Evolutionary conservation across 2,329 filamentous ascomycete genomes (phyloP), one percentile per base, ranked within the genome.

Genomic region (Trichoderma pleuroti): DNA sequence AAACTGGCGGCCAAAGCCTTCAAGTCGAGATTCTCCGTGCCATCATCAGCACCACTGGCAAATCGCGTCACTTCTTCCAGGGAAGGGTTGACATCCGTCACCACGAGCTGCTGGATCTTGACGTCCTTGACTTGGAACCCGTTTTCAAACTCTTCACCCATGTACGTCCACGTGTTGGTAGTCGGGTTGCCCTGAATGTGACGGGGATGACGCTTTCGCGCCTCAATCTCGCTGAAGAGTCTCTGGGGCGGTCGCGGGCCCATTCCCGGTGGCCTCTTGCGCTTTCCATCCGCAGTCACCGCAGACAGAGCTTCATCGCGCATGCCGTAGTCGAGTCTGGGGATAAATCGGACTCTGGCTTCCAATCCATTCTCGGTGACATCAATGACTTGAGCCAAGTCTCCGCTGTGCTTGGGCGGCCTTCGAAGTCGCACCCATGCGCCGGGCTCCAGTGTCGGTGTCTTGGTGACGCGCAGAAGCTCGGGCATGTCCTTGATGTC

Each of bases 401-500:
- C 96, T 24, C 93, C 93, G 52, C 89, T 88, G 81, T 99, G 97
- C 78, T 94, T 92, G 57, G 91, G 87, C 3, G 90, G 90, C 68
- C 93, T 89, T 79, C 90, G 91, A 73, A 98, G 90, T 73, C 96
- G 93, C 65, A 98, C 95, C 87, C 96, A 99, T 46, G 93, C 93
- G 73, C 95, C 95, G 11, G 92, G 92, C 75, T 96, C 90, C 39
- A 99, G 85, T 30, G 90, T 90, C 61, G 94, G 92, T 3, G 92
- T 95, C 83, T 97, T 97, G 72, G 90, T 91, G 32, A 97, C 93
- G 65, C 94, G 90, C 21, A 99, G 86, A n/a, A 99, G 87, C 81
- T 98, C 96, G 2, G 96, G 95, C 91, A 98, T 97, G 81, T 99
- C 96, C 80, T 97, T 97, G 77, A 98, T 94, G 62, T 96, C 93